A percentile compares a stretch with the other conserved stretches of the same genome.
Conservation (phyloP, 2,329 filamentous ascomycete species). For the Mollisiaceae sp. region DNA sequence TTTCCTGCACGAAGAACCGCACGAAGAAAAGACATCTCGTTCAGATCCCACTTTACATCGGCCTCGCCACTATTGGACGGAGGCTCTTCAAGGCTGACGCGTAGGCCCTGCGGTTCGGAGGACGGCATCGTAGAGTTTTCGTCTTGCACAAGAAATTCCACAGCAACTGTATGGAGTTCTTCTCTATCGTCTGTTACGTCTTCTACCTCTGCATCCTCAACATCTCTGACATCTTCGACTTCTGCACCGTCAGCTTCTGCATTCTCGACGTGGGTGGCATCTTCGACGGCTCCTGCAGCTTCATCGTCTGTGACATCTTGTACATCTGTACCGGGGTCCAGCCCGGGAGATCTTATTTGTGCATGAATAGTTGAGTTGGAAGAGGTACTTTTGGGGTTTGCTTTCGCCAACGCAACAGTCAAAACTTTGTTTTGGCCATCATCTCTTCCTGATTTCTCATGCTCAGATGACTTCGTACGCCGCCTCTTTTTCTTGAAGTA, state of each 20-base stretch:
- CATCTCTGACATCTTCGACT: background rate
- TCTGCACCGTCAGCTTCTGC: background rate
- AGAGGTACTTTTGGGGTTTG: background rate
- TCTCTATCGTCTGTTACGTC: background rate
- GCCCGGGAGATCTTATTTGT: background rate
- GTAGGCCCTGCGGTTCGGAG: background rate
- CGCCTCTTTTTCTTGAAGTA: conserved; percentile 36
- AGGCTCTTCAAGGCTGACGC: background rate
- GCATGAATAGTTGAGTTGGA: background rate
- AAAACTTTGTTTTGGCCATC: background rate
- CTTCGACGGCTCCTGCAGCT: background rate
- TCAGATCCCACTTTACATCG: background rate
- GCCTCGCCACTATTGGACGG: background rate
- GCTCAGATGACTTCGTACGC: background rate
- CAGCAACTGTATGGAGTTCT: background rate
- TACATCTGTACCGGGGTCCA: no score
- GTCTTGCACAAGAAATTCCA: background rate
- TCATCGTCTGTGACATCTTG: background rate
- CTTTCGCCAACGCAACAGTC: background rate
- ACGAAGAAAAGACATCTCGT: conserved; percentile 3
- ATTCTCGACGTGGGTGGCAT: background rate
- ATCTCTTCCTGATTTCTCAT: background rate
- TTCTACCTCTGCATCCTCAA: background rate
- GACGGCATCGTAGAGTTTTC: background rate
- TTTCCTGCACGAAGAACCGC: background rate